These are phyloP conservation scores for Paramarasmius palmivorus DNA, from an alignment of 1,284 basidiomycete genomes.

Conservation along the genomic window DNA sequence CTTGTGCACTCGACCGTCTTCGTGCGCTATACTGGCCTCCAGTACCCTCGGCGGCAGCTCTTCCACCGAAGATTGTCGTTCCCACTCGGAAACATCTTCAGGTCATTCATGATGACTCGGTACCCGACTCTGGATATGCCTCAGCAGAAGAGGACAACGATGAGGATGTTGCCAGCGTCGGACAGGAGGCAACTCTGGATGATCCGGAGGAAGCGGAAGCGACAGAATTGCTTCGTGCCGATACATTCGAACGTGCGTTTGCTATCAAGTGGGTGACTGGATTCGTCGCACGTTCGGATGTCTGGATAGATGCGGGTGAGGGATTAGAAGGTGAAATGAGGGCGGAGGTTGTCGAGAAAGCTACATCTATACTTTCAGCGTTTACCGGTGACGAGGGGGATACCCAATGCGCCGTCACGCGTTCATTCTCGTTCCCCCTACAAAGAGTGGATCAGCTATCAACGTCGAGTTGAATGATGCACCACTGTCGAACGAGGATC, in stretches of 20 bases:
- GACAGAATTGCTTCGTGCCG: slow-evolving; percentile 38
- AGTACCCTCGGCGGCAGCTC: slow-evolving; percentile 24
- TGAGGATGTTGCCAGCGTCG: slow-evolving; percentile 13
- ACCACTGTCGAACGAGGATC: slow-evolving; percentile 66
- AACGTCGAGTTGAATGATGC: slow-evolving; percentile 77
- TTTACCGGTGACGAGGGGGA: slow-evolving; percentile 46
- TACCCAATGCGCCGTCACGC: slow-evolving; percentile 43
- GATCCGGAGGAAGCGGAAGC: slow-evolving; percentile 15
- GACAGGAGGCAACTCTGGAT: slow-evolving; percentile 7
- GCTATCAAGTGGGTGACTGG: slow-evolving; percentile 57
- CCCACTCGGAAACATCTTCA: slow-evolving; percentile 18
- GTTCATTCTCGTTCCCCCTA: slow-evolving; percentile 52
- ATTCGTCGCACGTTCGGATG: slow-evolving; percentile 59
- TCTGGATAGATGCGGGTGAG: slow-evolving; percentile 44
- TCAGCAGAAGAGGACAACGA: slow-evolving; percentile 49
- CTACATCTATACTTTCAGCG: slow-evolving; percentile 57
- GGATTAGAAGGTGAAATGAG: slow-evolving; percentile 22
- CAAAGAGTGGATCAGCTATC: slow-evolving; percentile 20
- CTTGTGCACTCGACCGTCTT: slow-evolving; percentile 33
- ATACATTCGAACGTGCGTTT: slow-evolving; percentile 48
- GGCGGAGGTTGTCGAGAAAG: slow-evolving; percentile 46
- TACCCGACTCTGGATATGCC: slow-evolving; percentile 56
- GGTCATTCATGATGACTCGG: slow-evolving; percentile 35
- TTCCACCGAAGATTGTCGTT: slow-evolving; percentile 20
- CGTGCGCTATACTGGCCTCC: slow-evolving; percentile 40